These are phyloP conservation scores for Bacidia rubella DNA, from an alignment of 495 filamentous ascomycete species.

Conservation along the genomic window DNA sequence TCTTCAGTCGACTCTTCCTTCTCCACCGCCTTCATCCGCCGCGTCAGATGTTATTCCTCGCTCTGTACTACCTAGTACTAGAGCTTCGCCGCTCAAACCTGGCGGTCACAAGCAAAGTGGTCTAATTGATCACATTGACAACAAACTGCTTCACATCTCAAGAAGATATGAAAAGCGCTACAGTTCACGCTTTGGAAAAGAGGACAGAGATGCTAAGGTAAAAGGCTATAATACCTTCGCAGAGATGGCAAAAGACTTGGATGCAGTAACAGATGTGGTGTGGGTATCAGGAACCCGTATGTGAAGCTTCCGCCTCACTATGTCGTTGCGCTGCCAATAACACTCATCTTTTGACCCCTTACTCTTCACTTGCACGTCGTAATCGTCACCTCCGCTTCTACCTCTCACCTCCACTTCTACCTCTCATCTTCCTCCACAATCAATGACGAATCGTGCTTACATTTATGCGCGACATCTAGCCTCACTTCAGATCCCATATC, in stretches of 20 bases:
- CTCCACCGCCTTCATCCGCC: conserved; percentile 37
- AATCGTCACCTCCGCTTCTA: too few species aligned
- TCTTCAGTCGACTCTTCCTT: conserved; percentile 34
- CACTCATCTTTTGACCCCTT: too few species aligned
- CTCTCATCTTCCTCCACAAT: background rate
- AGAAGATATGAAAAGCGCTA: conserved; percentile 65
- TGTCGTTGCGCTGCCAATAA: too few species aligned
- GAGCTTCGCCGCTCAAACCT: conserved; percentile 47
- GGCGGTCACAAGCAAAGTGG: conserved; percentile 66
- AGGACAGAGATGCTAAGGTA: conserved; percentile 22
- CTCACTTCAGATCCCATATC: conserved; percentile 66
- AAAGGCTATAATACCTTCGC: conserved; percentile 54
- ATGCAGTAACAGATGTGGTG: conserved; percentile 56
- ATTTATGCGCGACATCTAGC: conserved; percentile 31
- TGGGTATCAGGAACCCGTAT: conserved; percentile 76
- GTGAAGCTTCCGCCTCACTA: too few species aligned
- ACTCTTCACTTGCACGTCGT: too few species aligned
- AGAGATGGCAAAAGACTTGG: conserved; percentile 57
- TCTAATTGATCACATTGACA: conserved; percentile 57
- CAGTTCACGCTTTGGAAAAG: conserved; percentile 36
- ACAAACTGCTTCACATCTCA: conserved; percentile 46
- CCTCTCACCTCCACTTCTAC: too few species aligned
- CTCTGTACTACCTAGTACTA: conserved; percentile 46
- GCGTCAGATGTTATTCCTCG: conserved; percentile 29
- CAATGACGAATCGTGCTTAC: background rate